A percentile compares a stretch with the other conserved stretches of the same genome.
Conservation (phyloP, 2,329 filamentous ascomycete species). For the Aureobasidium sp. region DNA sequence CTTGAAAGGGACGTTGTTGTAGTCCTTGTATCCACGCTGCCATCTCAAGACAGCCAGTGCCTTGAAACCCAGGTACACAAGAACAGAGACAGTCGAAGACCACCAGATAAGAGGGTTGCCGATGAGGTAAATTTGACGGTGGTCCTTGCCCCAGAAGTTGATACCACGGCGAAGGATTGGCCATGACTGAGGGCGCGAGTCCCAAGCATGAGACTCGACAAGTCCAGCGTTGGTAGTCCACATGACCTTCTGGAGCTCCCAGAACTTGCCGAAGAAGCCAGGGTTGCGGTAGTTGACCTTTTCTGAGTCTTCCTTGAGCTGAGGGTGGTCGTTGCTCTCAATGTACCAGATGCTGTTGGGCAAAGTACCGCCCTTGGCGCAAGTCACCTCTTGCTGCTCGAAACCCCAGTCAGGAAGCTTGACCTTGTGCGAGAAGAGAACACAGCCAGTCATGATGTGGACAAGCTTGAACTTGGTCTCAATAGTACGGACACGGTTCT, state of each 20-base stretch:
- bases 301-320: conserved; percentile 67
- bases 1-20: conserved; percentile 75
- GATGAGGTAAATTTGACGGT: conserved; percentile 92
- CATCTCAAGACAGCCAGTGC: conserved; percentile 79
- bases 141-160: conserved; percentile 96
- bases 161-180: conserved; percentile 87
- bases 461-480: conserved; percentile 94
- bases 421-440: conserved; percentile 96
- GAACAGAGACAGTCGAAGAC: conserved; percentile 71
- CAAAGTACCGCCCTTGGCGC: conserved; percentile 79
- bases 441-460: conserved; percentile 94
- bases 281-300: conserved; percentile 95
- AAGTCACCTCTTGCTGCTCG: conserved; percentile 98
- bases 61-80: conserved; percentile 76
- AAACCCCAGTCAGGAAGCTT: conserved; percentile 98
- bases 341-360: conserved; percentile 98
- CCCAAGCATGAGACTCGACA: conserved; percentile 95
- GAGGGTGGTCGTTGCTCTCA: conserved; percentile 80
- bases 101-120: conserved; percentile 96
- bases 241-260: conserved; percentile 96
- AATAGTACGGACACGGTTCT: conserved; percentile 83
- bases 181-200: conserved; percentile 90
- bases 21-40: conserved; percentile 90
- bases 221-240: conserved; percentile 97
- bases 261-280: conserved; percentile 96